phyloP scores from a whole-genome alignment of 2,329 filamentous ascomycete genomes.

The Curvularia sp. region DNA sequence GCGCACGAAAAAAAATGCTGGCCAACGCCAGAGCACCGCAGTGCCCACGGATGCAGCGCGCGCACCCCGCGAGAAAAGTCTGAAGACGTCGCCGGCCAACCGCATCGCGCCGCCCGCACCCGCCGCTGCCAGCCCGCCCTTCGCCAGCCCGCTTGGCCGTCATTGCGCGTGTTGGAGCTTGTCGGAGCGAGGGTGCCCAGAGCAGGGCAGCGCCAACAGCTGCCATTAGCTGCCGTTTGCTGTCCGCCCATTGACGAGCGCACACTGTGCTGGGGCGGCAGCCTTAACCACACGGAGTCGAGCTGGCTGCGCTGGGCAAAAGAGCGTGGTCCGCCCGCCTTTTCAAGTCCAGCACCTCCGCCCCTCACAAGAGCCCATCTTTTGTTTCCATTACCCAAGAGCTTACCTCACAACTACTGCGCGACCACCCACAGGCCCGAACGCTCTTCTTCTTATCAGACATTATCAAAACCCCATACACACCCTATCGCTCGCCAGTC shows the following conservation, averaged over 20 bases:
- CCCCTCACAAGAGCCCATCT: constrained; percentile 40
- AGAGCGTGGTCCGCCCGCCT: constrained; percentile 40
- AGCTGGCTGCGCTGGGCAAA: constrained; percentile 26
- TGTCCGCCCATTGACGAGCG: constrained; percentile 6
- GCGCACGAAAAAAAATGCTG: constrained; percentile 1
- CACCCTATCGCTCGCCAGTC: constrained; percentile 40
- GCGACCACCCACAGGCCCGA: constrained; percentile 46
- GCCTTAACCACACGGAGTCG: constrained; percentile 27
- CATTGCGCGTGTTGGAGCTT: constrained; percentile 17
- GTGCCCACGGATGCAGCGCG: constrained; percentile 20
- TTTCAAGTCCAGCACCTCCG: constrained; percentile 46
- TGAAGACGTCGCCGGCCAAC: constrained; percentile 29
- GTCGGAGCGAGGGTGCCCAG: constrained; percentile 18
- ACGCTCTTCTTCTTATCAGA: constrained; percentile 50
- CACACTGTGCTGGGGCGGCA: constrained; percentile 21
- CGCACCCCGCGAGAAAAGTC: constrained; percentile 39
- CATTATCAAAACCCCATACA: constrained; percentile 52
- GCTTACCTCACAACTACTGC: constrained; percentile 56
- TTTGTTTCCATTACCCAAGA: constrained; percentile 57
- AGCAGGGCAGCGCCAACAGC: constrained; percentile 16
- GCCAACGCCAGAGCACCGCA: constrained; percentile 9
- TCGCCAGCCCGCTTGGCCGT: constrained; percentile 25
- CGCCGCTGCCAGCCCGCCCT: neutral
- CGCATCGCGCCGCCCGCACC: constrained; percentile 14
- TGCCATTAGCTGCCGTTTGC: constrained; percentile 29